Conservation (phyloP, 2,329 filamentous ascomycete genomes). For the Colletotrichum australisinense region DNA sequence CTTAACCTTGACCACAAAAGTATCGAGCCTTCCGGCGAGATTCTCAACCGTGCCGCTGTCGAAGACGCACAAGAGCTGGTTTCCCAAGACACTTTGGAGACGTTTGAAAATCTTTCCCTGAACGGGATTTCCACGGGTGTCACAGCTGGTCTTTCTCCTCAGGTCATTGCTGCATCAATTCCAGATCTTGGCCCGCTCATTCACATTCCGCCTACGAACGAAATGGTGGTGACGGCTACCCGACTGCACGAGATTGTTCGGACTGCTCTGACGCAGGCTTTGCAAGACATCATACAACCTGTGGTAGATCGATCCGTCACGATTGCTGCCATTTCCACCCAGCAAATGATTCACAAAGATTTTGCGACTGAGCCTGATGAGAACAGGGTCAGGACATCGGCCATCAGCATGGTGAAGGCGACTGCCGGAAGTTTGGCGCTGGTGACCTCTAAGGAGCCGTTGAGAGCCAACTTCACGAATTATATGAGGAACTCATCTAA, state of each 20-base stretch:
- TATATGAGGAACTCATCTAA: constrained; percentile 82
- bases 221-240: constrained; percentile 78
- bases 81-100: constrained; percentile 76
- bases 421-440: constrained; percentile 93
- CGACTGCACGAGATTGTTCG: constrained; percentile 83
- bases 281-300: constrained; percentile 96
- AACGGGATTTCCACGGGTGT: constrained; percentile 78
- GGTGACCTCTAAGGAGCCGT: constrained; percentile 97
- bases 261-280: constrained; percentile 86
- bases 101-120: constrained; percentile 85
- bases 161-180: constrained; percentile 81
- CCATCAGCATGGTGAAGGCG: constrained; percentile 93
- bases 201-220: constrained; percentile 83
- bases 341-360: constrained; percentile 95
- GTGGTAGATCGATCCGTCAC: constrained; percentile 98
- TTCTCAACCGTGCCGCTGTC: constrained; percentile 78
- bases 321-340: constrained; percentile 95
- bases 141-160: constrained; percentile 79
- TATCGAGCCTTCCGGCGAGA: constrained; percentile 88
- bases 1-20: constrained; percentile 91
- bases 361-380: constrained; percentile 94
- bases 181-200: constrained; percentile 86
- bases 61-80: constrained; percentile 72
- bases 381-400: constrained; percentile 84
- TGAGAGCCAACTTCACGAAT: constrained; percentile 96